Conservation (phyloP, 2,329 filamentous ascomycete genomes). For the Dryadomyces sulphureus region DNA sequence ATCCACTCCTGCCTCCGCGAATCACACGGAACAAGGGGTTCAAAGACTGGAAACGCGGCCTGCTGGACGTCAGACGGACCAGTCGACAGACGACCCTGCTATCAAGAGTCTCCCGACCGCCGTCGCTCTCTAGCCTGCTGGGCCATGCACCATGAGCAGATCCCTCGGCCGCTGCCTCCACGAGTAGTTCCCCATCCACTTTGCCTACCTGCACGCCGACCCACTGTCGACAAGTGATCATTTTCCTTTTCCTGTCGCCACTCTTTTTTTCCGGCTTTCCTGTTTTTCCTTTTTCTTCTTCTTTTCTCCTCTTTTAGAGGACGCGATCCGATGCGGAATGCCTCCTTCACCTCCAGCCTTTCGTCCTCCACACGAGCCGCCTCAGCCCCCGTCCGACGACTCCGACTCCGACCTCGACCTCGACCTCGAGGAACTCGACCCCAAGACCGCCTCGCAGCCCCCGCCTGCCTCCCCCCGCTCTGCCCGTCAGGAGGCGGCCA, state of each 20-base stretch:
- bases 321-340: conserved; percentile 29
- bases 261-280: not conserved
- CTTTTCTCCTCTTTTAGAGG: not conserved
- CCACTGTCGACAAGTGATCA: not conserved
- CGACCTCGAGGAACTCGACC: conserved; percentile 68
- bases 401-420: conserved; percentile 68
- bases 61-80: no score
- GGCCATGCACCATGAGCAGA: not conserved
- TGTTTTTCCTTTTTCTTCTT: not conserved
- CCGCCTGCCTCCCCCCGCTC: conserved; percentile 15
- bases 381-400: conserved; percentile 42
- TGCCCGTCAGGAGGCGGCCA: conserved; percentile 22
- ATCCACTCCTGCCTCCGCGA: not conserved
- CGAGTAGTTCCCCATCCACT: not conserved
- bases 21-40: no score
- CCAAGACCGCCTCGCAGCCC: conserved; percentile 23
- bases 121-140: not conserved
- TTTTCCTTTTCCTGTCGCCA: not conserved
- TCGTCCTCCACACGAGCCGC: conserved; percentile 24
- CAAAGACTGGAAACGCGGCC: no score
- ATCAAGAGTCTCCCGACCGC: not conserved
- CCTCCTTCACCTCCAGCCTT: conserved; percentile 33
- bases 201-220: not conserved
- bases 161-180: not conserved
- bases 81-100: not conserved